phyloP scores from a whole-genome alignment of 495 filamentous ascomycete genomes.

The Immersiella caudata region DNA sequence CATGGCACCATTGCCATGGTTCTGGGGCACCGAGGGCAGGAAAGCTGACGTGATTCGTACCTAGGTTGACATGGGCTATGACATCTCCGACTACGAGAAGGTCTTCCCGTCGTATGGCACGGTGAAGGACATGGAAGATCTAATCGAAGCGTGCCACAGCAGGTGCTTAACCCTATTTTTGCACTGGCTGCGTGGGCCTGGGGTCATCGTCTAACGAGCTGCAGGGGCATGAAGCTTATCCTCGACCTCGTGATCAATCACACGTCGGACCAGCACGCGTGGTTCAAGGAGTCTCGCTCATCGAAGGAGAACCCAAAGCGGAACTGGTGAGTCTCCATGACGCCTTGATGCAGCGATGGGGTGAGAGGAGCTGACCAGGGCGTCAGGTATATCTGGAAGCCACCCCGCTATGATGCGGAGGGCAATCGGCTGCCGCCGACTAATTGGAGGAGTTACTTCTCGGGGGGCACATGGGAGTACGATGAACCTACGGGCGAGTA shows the following conservation, averaged over 20 bases:
- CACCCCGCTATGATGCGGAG: constrained; percentile 56
- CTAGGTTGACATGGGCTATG: constrained; percentile 64
- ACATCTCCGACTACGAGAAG: constrained; percentile 69
- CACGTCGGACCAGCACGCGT: constrained; percentile 74
- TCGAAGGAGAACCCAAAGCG: constrained; percentile 64
- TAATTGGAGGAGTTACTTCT: constrained; percentile 65
- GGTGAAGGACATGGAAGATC: constrained; percentile 64
- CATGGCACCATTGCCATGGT: neutral
- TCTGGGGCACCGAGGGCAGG: neutral
- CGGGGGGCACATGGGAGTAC: constrained; percentile 65
- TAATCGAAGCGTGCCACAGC: constrained; percentile 59
- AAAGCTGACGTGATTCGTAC: constrained; percentile 22
- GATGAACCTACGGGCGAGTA: constrained; percentile 68
- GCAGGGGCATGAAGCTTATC: constrained; percentile 67
- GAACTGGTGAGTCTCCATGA: constrained; percentile 50
- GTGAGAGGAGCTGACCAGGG: neutral
- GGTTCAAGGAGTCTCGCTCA: constrained; percentile 70
- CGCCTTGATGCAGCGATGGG: neutral
- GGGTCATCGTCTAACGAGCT: neutral
- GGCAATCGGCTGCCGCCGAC: constrained; percentile 68
- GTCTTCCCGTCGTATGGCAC: constrained; percentile 66
- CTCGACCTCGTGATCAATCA: constrained; percentile 80
- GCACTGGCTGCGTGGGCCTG: constrained; percentile 35
- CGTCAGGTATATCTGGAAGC: constrained; percentile 66
- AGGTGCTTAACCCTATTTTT: constrained; percentile 29